phyloP scores from a whole-genome alignment of 495 filamentous ascomycete species.

The Trichoderma virens region DNA sequence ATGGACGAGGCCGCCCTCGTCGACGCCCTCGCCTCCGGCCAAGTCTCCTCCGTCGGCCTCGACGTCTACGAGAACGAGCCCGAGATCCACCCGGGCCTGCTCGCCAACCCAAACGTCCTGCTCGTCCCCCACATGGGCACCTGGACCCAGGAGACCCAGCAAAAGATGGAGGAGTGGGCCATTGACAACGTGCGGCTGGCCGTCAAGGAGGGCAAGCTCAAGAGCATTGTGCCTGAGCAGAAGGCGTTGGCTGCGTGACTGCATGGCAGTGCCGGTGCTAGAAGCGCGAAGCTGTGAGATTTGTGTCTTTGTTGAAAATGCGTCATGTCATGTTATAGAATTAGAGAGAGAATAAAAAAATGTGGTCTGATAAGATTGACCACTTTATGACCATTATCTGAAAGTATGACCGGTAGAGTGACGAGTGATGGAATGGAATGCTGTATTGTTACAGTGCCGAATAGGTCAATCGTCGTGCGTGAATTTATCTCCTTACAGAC shows the following conservation, averaged over 20 bases:
- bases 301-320: background rate
- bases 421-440: too few species aligned
- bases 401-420: too few species aligned
- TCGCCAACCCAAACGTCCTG: conserved; percentile 63
- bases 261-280: background rate
- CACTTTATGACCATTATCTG: too few species aligned
- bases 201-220: conserved; percentile 54
- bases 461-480: too few species aligned
- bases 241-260: conserved; percentile 19
- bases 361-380: too few species aligned
- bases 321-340: background rate
- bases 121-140: conserved; percentile 80
- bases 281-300: background rate
- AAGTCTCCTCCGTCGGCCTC: conserved; percentile 60
- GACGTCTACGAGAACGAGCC: conserved; percentile 82
- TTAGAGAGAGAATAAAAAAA: background rate
- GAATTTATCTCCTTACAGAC: too few species aligned
- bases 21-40: conserved; percentile 57
- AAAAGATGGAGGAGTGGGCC: conserved; percentile 71
- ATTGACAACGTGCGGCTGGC: conserved; percentile 60
- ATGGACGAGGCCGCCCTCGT: conserved; percentile 70
- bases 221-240: conserved; percentile 68
- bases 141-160: conserved; percentile 51
- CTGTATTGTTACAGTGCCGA: too few species aligned
- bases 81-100: conserved; percentile 58